These are phyloP conservation scores for Trametes pubescens DNA, from an alignment of 1,284 basidiomycete genomes.

Conservation along the genomic window DNA sequence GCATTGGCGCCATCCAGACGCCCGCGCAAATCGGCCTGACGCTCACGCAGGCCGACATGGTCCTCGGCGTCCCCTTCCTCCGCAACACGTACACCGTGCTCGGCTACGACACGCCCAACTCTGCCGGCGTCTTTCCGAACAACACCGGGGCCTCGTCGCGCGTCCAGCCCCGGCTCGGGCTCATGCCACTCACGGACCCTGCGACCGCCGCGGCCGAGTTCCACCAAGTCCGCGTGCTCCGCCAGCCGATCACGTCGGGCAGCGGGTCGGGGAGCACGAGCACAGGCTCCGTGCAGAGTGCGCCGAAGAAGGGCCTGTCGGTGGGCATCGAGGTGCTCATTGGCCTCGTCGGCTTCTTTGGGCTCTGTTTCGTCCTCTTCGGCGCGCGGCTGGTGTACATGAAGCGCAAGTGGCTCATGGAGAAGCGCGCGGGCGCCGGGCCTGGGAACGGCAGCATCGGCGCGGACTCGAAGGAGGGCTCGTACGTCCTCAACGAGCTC, in stretches of 20 bases:
- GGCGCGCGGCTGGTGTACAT: constrained; percentile 57
- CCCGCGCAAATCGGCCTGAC: constrained; percentile 35
- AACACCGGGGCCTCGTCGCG: constrained; percentile 25
- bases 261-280: constrained; percentile 17
- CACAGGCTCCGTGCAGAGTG: constrained; percentile 14
- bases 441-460: constrained; percentile 29
- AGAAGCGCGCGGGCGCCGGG: constrained; percentile 26
- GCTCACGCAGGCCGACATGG: constrained; percentile 60
- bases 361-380: constrained; percentile 61
- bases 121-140: constrained; percentile 54
- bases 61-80: constrained; percentile 79
- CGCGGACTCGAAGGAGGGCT: constrained; percentile 34
- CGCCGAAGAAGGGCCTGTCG: constrained; percentile 49
- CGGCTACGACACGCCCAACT: constrained; percentile 61
- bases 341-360: constrained; percentile 63
- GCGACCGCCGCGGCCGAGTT: constrained; percentile 69
- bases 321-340: constrained; percentile 70
- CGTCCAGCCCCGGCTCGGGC: constrained; percentile 60
- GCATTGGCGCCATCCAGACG: constrained; percentile 72
- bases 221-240: constrained; percentile 66
- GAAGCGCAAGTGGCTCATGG: constrained; percentile 45
- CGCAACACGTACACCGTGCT: constrained; percentile 78
- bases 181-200: constrained; percentile 67
- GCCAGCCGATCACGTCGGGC: constrained; percentile 54
- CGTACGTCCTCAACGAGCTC: constrained; percentile 29